A percentile compares a stretch with the other conserved stretches of the same genome.
Evolutionary conservation across 768 basidiomycete genomes (phyloP).

Genomic region (Russula sp.): DNA sequence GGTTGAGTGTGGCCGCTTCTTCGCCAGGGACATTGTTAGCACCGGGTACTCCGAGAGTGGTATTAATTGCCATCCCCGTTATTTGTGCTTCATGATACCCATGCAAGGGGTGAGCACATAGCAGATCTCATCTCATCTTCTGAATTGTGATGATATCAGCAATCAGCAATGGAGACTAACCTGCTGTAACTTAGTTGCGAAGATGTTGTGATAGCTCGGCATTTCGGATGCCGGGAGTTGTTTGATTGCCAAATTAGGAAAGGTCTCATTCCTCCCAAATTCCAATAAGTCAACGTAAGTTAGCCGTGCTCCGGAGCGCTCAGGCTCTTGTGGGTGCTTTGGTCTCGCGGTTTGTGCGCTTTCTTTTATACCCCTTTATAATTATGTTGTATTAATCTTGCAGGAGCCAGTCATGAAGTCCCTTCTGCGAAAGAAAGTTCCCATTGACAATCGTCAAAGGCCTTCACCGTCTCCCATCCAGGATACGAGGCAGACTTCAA

Average conservation of each 20-base stretch:
- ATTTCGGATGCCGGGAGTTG: background rate
- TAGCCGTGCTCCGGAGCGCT: background rate
- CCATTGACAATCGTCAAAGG: slow-evolving; percentile 3
- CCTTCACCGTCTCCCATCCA: slow-evolving; percentile 4
- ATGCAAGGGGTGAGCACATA: too few relatives aligned
- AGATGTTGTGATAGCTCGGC: background rate
- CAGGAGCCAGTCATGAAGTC: slow-evolving; percentile 19
- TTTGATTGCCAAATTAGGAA: background rate
- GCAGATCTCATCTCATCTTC: too few relatives aligned
- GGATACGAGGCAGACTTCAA: slow-evolving; percentile 1
- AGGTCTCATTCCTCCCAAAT: background rate
- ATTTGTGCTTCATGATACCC: too few relatives aligned
- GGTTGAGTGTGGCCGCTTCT: too few relatives aligned
- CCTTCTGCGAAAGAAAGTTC: slow-evolving; percentile 18
- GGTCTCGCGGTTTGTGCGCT: slow-evolving; percentile 4
- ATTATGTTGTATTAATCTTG: slow-evolving; percentile 10
- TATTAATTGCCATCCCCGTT: too few relatives aligned
- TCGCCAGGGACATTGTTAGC: too few relatives aligned
- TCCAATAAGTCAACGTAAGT: too few relatives aligned
- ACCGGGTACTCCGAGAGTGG: too few relatives aligned
- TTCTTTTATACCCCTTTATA: slow-evolving; percentile 7
- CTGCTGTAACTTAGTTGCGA: too few relatives aligned
- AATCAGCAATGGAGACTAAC: too few relatives aligned
- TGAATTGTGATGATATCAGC: too few relatives aligned
- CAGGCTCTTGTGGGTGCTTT: background rate